Evolutionary conservation across 140 eudicot genomes (phyloP), one percentile per base, ranked within the genome.

Genomic region (Stevia rebaudiana): DNA sequence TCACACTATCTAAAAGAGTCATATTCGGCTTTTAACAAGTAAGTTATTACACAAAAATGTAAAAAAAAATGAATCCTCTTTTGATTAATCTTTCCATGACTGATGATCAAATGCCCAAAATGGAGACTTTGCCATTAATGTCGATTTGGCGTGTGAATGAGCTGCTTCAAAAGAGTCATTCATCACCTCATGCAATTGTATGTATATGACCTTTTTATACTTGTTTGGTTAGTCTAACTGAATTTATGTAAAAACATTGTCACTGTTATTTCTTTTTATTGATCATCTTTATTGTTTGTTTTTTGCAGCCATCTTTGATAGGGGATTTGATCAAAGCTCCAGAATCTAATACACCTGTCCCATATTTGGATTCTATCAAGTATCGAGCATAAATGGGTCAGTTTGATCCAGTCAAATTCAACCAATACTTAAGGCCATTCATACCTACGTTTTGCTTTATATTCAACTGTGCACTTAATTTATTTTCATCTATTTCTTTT

Each of bases 61-160:
- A 7, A 7, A 36, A 8, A 2, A 31, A 19, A 72, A 52, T 13
- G 33, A 3, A 12, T 56, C 74, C 13, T 46, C 60, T 17, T 17
- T 16, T 25, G 56, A 16, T 10, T 30, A 22, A 50, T 18, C 6
- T 30, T 70, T 24, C 80, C 31, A 46, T 36, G 15, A 68, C 3
- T 18, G 31, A 49, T 48, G 41, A 31, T 2, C 33, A 74, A 53
- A 69, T 15, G 51, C 43, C 72, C 28, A 46, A 58, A 41, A 46
- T 1, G 55, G 66, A 67, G 46, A 13, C 17, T 57, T 30, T 47
- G 33, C 43, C 71, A 3, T 69, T 70, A 39, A 21, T 79, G 69
- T 61, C 82, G 25, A 60, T 82, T 47, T 75, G 75, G 3, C 28
- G 72, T 75, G 79, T 82, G 88, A 67, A 75, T 47, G 72, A 79